Percentiles rank a stretch among this genome's conserved stretches.
Evolutionary conservation across 805 yeast genomes (phyloP).

Genomic region (Candida nanaspora): DNA sequence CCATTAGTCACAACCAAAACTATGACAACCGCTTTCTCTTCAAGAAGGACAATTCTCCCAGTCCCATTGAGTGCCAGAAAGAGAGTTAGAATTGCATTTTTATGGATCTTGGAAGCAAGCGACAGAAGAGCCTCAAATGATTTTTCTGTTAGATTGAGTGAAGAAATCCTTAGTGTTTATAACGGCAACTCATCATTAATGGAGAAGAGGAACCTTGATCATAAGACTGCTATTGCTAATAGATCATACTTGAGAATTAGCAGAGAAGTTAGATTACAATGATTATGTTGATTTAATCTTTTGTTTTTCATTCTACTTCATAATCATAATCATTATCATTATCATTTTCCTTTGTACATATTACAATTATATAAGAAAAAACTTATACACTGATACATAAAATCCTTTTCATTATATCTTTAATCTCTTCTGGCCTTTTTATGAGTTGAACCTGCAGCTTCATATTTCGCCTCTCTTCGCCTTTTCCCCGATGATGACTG

Average conservation of each 20-base stretch:
- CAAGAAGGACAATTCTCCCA: slow-evolving; percentile 65
- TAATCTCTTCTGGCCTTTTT: neutral
- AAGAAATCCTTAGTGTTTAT: slow-evolving; percentile 73
- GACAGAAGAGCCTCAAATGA: slow-evolving; percentile 72
- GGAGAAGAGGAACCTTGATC: slow-evolving; percentile 78
- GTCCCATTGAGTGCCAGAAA: slow-evolving; percentile 77
- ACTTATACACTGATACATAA: too few relatives aligned
- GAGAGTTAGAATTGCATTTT: slow-evolving; percentile 78
- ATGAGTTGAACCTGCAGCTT: too few relatives aligned
- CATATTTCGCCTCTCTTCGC: too few relatives aligned
- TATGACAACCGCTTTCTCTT: slow-evolving; percentile 79
- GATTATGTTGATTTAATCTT: too few relatives aligned
- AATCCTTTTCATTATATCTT: neutral
- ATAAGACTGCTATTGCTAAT: slow-evolving; percentile 80
- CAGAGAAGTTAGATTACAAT: neutral
- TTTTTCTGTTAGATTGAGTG: slow-evolving; percentile 82
- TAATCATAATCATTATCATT: too few relatives aligned
- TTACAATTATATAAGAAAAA: too few relatives aligned
- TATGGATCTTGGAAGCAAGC: slow-evolving; percentile 85
- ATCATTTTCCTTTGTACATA: too few relatives aligned
- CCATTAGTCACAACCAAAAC: slow-evolving; percentile 78
- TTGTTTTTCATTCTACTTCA: too few relatives aligned
- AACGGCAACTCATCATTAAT: slow-evolving; percentile 77
- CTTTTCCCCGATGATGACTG: too few relatives aligned
- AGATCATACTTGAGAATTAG: slow-evolving; percentile 51